Conservation (phyloP, 305 asterid genomes). For the Fraxinus baroniana region DNA sequence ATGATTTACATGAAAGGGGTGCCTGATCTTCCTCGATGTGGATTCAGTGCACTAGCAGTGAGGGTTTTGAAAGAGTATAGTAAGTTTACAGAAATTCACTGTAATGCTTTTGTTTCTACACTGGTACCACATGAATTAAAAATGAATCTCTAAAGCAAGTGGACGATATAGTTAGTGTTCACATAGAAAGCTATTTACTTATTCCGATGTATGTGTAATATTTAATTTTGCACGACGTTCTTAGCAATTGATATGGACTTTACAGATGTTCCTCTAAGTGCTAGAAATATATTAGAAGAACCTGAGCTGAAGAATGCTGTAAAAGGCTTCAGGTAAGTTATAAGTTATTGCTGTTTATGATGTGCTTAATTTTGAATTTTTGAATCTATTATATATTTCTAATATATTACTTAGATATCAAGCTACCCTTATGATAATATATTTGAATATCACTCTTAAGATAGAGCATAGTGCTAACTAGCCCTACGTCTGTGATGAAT, state of each 20-base stretch:
- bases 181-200: conserved; percentile 14
- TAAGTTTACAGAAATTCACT: conserved; percentile 38
- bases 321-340: conserved; percentile 65
- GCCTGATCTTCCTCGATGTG: conserved; percentile 88
- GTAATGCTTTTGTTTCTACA: neutral
- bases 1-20: conserved; percentile 99
- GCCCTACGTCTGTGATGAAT: neutral
- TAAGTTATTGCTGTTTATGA: conserved; percentile 21
- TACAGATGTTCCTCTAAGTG: conserved; percentile 70
- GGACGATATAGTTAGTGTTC: neutral
- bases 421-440: neutral
- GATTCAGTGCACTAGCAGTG: conserved; percentile 93
- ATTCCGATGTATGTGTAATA: neutral
- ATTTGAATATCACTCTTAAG: neutral
- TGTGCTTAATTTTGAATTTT: neutral
- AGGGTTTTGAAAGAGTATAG: conserved; percentile 78
- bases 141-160: neutral
- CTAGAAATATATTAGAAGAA: conserved; percentile 89
- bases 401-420: neutral
- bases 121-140: neutral
- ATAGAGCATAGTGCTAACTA: neutral
- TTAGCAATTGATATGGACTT: conserved; percentile 24
- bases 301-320: conserved; percentile 82
- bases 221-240: conserved; percentile 8
- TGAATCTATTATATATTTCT: neutral